A percentile compares a stretch with the other conserved stretches of the same genome.
Conservation (phyloP, 106 monocot genomes). For the Acorus calamus region DNA sequence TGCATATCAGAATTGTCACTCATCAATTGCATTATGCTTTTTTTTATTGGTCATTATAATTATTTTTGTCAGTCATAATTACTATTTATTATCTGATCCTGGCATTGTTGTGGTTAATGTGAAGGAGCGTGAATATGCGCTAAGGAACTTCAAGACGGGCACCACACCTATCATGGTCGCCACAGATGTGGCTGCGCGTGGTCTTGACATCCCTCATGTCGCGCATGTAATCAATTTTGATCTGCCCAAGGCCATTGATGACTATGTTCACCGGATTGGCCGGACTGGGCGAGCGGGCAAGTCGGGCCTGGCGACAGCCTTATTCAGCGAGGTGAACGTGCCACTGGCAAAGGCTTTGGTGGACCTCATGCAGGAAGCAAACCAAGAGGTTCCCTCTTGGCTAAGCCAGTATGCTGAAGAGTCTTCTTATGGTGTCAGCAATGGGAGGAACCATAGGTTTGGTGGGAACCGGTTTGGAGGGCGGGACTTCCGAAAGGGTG, state of each 20-base stretch:
- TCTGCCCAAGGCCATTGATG: constrained; percentile 42
- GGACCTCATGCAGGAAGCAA: constrained; percentile 44
- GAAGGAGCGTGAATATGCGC: constrained; percentile 28
- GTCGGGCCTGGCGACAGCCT: constrained; percentile 47
- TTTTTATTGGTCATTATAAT: too few species aligned
- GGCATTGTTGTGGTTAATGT: neutral
- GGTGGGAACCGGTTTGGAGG: constrained; percentile 21
- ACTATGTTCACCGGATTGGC: constrained; percentile 53
- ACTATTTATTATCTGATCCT: too few species aligned
- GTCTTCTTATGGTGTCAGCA: constrained; percentile 6
- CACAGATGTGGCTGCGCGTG: constrained; percentile 48
- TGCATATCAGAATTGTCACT: too few species aligned
- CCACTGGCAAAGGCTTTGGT: constrained; percentile 30
- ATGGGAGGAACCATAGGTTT: constrained; percentile 10
- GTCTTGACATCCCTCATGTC: constrained; percentile 47
- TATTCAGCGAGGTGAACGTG: constrained; percentile 32
- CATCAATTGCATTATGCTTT: too few species aligned
- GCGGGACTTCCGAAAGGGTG: constrained; percentile 16
- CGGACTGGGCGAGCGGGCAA: constrained; percentile 53
- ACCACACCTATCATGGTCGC: constrained; percentile 42
- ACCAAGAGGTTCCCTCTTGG: constrained; percentile 51
- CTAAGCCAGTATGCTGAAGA: constrained; percentile 21
- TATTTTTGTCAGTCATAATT: too few species aligned
- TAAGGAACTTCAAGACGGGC: constrained; percentile 36
- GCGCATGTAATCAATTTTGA: constrained; percentile 52